These are phyloP conservation scores for Exutisphaerella laricina DNA, from an alignment of 2,329 filamentous ascomycete genomes.

Conservation along the genomic window DNA sequence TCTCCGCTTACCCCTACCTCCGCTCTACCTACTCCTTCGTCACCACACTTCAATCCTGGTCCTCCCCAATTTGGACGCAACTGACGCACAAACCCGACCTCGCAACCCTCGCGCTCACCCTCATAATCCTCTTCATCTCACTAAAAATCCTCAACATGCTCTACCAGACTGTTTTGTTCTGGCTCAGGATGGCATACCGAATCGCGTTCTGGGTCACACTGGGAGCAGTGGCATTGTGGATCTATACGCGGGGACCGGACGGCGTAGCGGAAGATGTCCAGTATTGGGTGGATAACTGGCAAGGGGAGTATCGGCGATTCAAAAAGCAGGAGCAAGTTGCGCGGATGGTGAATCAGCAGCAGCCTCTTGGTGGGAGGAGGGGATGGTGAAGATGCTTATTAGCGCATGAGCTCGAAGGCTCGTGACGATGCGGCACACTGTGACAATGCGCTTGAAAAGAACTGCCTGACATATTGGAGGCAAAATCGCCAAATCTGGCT, in stretches of 20 bases:
- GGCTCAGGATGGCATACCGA: slow-evolving; percentile 61
- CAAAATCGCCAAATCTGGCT: no score
- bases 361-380: not conserved
- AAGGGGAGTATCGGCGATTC: slow-evolving; percentile 36
- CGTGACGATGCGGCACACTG: no score
- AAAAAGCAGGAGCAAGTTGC: slow-evolving; percentile 30
- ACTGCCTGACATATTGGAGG: no score
- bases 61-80: slow-evolving; percentile 28
- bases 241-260: slow-evolving; percentile 58
- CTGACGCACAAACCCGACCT: slow-evolving; percentile 39
- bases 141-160: slow-evolving; percentile 63
- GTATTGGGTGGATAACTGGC: slow-evolving; percentile 36
- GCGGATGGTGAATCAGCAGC: slow-evolving; percentile 21
- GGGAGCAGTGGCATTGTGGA: slow-evolving; percentile 49
- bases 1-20: slow-evolving; percentile 19
- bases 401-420: no score
- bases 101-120: slow-evolving; percentile 50
- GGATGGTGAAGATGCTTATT: not conserved
- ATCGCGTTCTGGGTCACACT: slow-evolving; percentile 61
- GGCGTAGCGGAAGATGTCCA: slow-evolving; percentile 57
- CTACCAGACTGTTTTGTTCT: slow-evolving; percentile 67
- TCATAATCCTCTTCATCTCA: slow-evolving; percentile 58
- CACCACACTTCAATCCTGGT: slow-evolving; percentile 23
- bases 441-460: no score
- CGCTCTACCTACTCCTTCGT: slow-evolving; percentile 18